A percentile compares a stretch with the other conserved stretches of the same genome.
Conservation (phyloP, 768 basidiomycete genomes). For the Suillus sp. region DNA sequence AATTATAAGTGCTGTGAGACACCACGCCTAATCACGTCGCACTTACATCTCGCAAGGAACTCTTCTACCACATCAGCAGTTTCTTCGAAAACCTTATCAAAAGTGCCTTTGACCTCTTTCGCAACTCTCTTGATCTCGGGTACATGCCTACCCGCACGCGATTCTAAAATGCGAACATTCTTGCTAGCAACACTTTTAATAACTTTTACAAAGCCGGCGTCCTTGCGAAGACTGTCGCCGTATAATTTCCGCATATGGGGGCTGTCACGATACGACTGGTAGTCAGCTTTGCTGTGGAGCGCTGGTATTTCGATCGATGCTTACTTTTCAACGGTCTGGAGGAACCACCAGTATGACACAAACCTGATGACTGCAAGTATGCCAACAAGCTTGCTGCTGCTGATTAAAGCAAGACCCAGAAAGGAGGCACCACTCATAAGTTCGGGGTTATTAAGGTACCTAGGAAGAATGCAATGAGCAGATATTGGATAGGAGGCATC, state of each 20-base stretch:
- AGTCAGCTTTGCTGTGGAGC: constrained; percentile 8
- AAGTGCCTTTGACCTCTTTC: constrained; percentile 88
- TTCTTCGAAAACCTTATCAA: constrained; percentile 95
- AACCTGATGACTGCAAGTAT: constrained; percentile 82
- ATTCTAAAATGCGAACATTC: constrained; percentile 76
- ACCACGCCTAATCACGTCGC: not conserved
- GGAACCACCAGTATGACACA: constrained; percentile 95
- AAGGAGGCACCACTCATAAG: constrained; percentile 95
- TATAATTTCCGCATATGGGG: constrained; percentile 99
- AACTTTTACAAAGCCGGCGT: constrained; percentile 98
- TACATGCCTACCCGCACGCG: constrained; percentile 76
- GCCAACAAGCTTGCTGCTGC: constrained; percentile 90
- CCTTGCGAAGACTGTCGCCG: constrained; percentile 89
- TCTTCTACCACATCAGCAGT: constrained; percentile 93
- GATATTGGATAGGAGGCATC: not conserved
- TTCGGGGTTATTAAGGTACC: constrained; percentile 94
- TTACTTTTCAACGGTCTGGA: constrained; percentile 88
- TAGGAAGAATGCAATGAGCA: constrained; percentile 30
- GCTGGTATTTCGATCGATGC: constrained; percentile 29
- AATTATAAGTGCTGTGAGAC: constrained; percentile 11
- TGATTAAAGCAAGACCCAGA: constrained; percentile 91
- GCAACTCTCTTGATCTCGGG: constrained; percentile 85
- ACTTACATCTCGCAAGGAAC: constrained; percentile 86
- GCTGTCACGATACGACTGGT: constrained; percentile 41
- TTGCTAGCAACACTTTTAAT: constrained; percentile 89